Base-by-base conservation (phyloP, 1,139 yeast genomes). In the Diutina neorugosa region DNA sequence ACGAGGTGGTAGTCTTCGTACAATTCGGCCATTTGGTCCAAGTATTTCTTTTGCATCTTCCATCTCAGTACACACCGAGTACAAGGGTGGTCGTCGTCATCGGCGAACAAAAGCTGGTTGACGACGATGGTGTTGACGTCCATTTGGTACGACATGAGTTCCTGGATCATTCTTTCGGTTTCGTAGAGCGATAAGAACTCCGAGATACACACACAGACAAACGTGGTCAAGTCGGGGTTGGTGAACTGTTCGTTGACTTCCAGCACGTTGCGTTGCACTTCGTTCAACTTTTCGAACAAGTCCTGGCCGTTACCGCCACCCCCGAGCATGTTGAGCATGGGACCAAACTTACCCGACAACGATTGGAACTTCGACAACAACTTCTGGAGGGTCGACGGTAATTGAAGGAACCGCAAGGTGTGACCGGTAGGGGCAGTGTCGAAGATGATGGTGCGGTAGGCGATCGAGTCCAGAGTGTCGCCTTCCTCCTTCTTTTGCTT, bases 341-440 rank as follows among this genome's bases (percentile, higher is more conserved):
- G 98, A 1, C 98, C 98, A 62, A 93, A 80, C 63, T 81, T 81
- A 14, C 93, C 86, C 40, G 94, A 84, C 55, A 93, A 78, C 61
- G 88, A 95, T 62, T 90, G 84, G 66, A 93, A 84, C 65, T 93
- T 93, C 53, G 86, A 84, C 61, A 93, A 76, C 43, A 95, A 78
- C 68, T 89, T 89, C 62, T 90, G 94, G 57, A 93, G 74, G 4
- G 97, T 91, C 20, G 94, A 80, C 37, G 98, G 98, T 63, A 93
- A 80, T 69, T 91, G 96, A 65, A 93, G 76, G 70, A 93, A 93
- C 64, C 98, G 81, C 61, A 93, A 76, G 1, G 98, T 93, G 69
- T 93, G 98, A 44, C 98, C 98, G 0, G 98, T 93, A 60, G 98
- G 98, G 0, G 98, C 98, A 21, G 98, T 93, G 67, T 93, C 98